Evolutionary conservation across 2,329 filamentous ascomycete species (phyloP).

Genomic region (Ambrosiella beaveri): DNA sequence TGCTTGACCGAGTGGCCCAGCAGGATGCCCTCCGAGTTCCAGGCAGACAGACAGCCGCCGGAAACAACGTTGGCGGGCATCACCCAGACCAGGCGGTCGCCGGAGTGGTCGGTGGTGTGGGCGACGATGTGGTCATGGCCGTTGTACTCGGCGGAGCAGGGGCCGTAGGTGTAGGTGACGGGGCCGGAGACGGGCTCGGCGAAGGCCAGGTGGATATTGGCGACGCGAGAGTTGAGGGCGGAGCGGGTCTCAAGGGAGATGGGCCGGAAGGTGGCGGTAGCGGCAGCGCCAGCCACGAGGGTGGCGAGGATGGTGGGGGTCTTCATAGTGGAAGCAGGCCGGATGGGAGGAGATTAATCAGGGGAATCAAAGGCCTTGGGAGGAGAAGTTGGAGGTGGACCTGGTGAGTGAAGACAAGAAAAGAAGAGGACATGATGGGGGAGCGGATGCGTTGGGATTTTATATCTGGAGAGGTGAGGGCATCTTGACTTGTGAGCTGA

Average conservation of each 20-base stretch:
- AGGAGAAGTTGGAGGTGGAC: background rate
- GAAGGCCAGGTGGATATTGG: conserved; percentile 16
- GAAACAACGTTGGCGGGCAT: conserved; percentile 17
- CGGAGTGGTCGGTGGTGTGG: conserved; percentile 14
- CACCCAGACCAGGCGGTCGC: conserved; percentile 16
- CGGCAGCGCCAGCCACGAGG: conserved; percentile 9
- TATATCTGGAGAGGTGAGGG: background rate
- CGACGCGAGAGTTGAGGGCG: conserved; percentile 9
- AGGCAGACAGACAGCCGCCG: conserved; percentile 26
- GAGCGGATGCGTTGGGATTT: background rate
- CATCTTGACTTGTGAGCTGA: background rate
- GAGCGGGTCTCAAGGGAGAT: conserved; percentile 13
- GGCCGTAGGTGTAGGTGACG: conserved; percentile 15
- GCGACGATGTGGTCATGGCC: conserved; percentile 14
- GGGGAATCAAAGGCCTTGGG: background rate
- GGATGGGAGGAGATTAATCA: background rate
- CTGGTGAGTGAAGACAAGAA: conserved; percentile 6
- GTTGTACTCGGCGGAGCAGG: conserved; percentile 14
- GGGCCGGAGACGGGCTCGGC: conserved; percentile 12
- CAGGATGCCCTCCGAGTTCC: conserved; percentile 17
- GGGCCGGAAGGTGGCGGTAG: conserved; percentile 7
- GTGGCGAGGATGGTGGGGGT: conserved; percentile 9
- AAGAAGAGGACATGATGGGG: background rate
- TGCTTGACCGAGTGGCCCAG: conserved; percentile 19
- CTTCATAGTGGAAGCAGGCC: conserved; percentile 6